Evolutionary conservation across 129 eudicot genomes (phyloP).

Genomic region (Flaveria trinervia): DNA sequence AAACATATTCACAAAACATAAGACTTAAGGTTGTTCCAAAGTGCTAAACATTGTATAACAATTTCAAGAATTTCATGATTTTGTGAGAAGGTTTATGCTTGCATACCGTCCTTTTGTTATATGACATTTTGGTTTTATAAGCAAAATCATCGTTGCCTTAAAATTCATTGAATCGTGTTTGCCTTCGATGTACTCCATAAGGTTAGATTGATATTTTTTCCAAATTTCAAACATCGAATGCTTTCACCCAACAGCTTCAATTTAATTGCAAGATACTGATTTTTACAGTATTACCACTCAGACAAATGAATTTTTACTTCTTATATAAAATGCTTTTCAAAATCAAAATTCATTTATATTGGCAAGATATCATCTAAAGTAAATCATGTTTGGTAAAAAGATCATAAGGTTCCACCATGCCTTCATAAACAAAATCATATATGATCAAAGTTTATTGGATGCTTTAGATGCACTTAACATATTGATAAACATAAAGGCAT

Average conservation of each 20-base stretch:
- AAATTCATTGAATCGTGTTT: neutral
- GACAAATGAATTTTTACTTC: neutral
- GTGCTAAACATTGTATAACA: neutral
- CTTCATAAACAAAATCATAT: slow-evolving; percentile 19
- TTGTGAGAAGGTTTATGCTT: neutral
- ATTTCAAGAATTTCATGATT: neutral
- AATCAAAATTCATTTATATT: neutral
- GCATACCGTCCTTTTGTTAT: neutral
- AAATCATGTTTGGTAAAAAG: neutral
- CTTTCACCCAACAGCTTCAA: too few species aligned
- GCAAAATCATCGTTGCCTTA: neutral
- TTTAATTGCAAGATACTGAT: neutral
- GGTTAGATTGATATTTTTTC: neutral
- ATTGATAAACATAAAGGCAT: slow-evolving; percentile 17
- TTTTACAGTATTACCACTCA: slow-evolving; percentile 1
- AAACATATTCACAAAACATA: neutral
- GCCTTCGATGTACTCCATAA: neutral
- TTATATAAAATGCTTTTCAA: neutral
- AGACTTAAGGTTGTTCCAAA: neutral
- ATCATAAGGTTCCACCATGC: neutral
- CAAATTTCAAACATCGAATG: too few species aligned
- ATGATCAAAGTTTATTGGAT: neutral
- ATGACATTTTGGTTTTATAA: neutral
- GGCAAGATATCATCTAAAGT: slow-evolving; percentile 12
- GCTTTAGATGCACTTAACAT: neutral